phyloP scores from a whole-genome alignment of 768 basidiomycete genomes.

The button mushroom (Agaricus bisporus) region DNA sequence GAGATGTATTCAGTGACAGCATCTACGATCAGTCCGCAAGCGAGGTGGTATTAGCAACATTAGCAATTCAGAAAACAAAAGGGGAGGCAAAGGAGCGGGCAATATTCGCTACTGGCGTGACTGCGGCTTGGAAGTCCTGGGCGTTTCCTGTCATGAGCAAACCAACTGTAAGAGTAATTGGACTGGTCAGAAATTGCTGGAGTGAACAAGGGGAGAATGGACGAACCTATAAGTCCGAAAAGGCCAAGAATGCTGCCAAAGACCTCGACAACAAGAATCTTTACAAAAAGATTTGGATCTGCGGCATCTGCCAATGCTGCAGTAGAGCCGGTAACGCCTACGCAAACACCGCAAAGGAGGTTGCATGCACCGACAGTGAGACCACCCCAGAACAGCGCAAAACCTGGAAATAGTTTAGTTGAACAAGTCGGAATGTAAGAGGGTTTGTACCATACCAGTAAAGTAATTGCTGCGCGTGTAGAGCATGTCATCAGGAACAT shows the following conservation, averaged over 20 bases:
- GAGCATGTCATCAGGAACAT: constrained; percentile 56
- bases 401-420: constrained; percentile 43
- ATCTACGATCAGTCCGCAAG: constrained; percentile 4
- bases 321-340: constrained; percentile 93
- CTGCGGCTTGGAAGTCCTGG: constrained; percentile 45
- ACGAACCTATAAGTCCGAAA: constrained; percentile 88
- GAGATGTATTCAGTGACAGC: neutral
- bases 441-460: constrained; percentile 50
- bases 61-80: constrained; percentile 26
- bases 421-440: neutral
- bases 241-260: constrained; percentile 88
- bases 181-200: neutral
- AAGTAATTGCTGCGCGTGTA: constrained; percentile 90
- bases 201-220: neutral
- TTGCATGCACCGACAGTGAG: constrained; percentile 93
- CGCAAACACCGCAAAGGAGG: constrained; percentile 88
- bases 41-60: neutral
- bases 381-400: constrained; percentile 95
- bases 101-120: constrained; percentile 23
- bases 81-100: constrained; percentile 31
- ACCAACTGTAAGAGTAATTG: constrained; percentile 48
- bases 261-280: constrained; percentile 94
- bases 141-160: constrained; percentile 71
- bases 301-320: constrained; percentile 94
- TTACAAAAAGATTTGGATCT: constrained; percentile 92